phyloP scores from a whole-genome alignment of 208 protist genomes.

The Leishmania major region DNA sequence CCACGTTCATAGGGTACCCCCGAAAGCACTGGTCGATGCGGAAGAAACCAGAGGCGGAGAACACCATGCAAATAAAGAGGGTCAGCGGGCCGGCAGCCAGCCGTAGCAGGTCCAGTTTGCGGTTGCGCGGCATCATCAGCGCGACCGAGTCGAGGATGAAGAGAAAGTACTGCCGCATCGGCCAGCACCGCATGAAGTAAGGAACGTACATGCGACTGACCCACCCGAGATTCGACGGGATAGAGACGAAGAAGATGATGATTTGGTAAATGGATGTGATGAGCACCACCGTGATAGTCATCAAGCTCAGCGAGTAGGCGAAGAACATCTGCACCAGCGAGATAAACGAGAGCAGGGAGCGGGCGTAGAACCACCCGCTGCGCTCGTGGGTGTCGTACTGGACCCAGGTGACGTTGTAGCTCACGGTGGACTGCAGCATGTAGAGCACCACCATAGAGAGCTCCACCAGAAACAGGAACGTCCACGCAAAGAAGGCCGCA shows the following conservation, averaged over 20 bases:
- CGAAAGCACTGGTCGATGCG: conserved; percentile 78
- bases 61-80: conserved; percentile 80
- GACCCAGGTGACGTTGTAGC: conserved; percentile 53
- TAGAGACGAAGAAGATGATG: conserved; percentile 65
- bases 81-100: conserved; percentile 64
- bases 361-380: conserved; percentile 69
- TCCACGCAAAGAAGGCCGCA: conserved; percentile 72
- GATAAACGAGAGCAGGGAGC: conserved; percentile 67
- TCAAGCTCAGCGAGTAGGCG: conserved; percentile 75
- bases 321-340: conserved; percentile 83
- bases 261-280: conserved; percentile 86
- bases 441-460: conserved; percentile 72
- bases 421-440: conserved; percentile 56
- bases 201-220: conserved; percentile 86
- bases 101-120: conserved; percentile 71
- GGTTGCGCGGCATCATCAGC: conserved; percentile 59
- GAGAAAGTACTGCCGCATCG: conserved; percentile 87
- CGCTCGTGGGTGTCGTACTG: conserved; percentile 52
- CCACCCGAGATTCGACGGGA: conserved; percentile 48
- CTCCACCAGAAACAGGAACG: conserved; percentile 81
- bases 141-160: conserved; percentile 82
- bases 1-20: conserved; percentile 62
- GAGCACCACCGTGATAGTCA: conserved; percentile 75
- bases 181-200: conserved; percentile 86
- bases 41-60: conserved; percentile 69